These are phyloP conservation scores for Pholiota adiposa DNA, from an alignment of 1,284 basidiomycete genomes.

Conservation along the genomic window DNA sequence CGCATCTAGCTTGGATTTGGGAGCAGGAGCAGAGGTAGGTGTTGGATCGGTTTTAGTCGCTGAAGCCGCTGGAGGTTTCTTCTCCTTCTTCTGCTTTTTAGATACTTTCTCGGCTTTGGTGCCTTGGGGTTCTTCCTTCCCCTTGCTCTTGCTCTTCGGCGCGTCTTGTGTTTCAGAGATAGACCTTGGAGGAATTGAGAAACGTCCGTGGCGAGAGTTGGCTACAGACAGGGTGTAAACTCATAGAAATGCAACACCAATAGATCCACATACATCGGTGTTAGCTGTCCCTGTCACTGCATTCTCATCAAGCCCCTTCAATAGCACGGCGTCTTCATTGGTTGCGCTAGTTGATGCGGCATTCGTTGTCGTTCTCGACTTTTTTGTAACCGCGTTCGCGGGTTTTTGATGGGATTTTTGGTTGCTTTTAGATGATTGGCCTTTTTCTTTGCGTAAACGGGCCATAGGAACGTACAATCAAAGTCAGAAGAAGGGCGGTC, in stretches of 20 bases:
- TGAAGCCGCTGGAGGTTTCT: slow-evolving; percentile 15
- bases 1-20: slow-evolving; percentile 7
- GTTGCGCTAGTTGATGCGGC: slow-evolving; percentile 35
- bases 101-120: slow-evolving; percentile 10
- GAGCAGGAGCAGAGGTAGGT: slow-evolving; percentile 5
- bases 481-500: too few species aligned
- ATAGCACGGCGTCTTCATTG: slow-evolving; percentile 36
- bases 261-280: slow-evolving; percentile 31
- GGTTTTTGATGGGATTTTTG: slow-evolving; percentile 12
- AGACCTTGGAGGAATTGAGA: slow-evolving; percentile 63
- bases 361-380: slow-evolving; percentile 14
- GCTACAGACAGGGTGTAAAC: slow-evolving; percentile 29
- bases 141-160: slow-evolving; percentile 19
- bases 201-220: slow-evolving; percentile 56
- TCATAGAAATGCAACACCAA: not conserved
- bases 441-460: slow-evolving; percentile 36
- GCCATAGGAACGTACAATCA: slow-evolving; percentile 33
- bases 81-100: slow-evolving; percentile 26
- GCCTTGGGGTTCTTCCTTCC: not conserved
- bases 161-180: slow-evolving; percentile 38
- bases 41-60: slow-evolving; percentile 11
- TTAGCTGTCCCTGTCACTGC: slow-evolving; percentile 20
- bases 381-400: slow-evolving; percentile 20
- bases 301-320: slow-evolving; percentile 32
- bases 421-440: slow-evolving; percentile 19